Evolutionary conservation across 495 filamentous ascomycete species (phyloP), one percentile per base, ranked within the genome.

Genomic region (Aspergillus funiculosus): DNA sequence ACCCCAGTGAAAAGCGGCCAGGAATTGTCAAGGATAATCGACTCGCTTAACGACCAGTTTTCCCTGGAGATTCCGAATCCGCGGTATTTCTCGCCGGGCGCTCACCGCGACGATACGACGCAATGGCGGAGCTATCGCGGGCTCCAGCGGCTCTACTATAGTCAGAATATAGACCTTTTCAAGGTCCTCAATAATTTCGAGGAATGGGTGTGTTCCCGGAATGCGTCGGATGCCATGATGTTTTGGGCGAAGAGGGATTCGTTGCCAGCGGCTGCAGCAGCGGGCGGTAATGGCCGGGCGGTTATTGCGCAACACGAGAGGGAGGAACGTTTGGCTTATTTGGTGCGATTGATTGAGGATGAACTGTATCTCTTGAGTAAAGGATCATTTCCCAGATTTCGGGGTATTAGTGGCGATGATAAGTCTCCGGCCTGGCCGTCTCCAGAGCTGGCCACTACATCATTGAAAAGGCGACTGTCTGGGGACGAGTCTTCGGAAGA

Each of bases 281-380:
- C 4, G 6, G 31, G n/a, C 14, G 2, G 6, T 27, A 26, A 11
- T 19, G 43, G 36, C 19, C 35, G 42, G 34, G 27, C 11, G 26
- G 41, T 24, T 17, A 45, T 51, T 36, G 18, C 42, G 14, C 25
- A 40, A 13, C 3, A 34, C 7, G 55, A 60, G 26, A 49, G 38
- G 25, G 52, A 60, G 22, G 45, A 48, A 37, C 51, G 59, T 3
- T 32, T 63, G 29, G 18, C 21, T 3, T 63, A 69, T 28, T 15
- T 69, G 10, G 18, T 51, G 2, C 43, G 39, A n/a, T 25, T 69
- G 36, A 44, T 66, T 13, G 46, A 54, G 5, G 61, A 64, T 39
- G 59, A 66, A 39, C 17, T 59, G 1, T 67, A 59, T 22, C 9
- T 67, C 5, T n/a, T 57, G 13, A 39, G 15, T 9, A 46, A 54